Percentiles rank a stretch among this genome's conserved stretches.
Evolutionary conservation across 202 grass and related monocot genomes (phyloP).

Genomic region (Brachypodium distachyon): DNA sequence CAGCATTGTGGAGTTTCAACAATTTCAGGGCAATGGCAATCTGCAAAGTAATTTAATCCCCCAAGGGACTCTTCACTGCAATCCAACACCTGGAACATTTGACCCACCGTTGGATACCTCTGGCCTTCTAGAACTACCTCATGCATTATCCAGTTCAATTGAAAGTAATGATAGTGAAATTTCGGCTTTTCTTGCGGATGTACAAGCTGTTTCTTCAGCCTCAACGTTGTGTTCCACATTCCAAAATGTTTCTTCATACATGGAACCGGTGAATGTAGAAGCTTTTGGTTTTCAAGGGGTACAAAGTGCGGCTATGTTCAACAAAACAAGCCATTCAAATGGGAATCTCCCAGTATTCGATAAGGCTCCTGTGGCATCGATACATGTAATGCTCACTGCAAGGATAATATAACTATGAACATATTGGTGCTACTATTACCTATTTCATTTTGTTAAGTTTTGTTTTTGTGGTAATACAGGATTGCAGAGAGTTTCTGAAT

Average conservation of each 20-base stretch:
- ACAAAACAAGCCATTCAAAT: slow-evolving; percentile 32
- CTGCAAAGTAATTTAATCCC: slow-evolving; percentile 23
- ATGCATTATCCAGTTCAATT: slow-evolving; percentile 48
- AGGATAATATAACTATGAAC: not conserved
- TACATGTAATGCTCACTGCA: slow-evolving; percentile 28
- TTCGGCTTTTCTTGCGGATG: slow-evolving; percentile 55
- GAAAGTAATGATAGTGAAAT: slow-evolving; percentile 53
- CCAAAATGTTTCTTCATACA: slow-evolving; percentile 37
- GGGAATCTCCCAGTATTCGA: slow-evolving; percentile 22
- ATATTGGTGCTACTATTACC: not conserved
- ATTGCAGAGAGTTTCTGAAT: slow-evolving; percentile 30
- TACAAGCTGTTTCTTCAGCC: slow-evolving; percentile 47
- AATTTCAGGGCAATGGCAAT: slow-evolving; percentile 20
- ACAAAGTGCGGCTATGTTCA: slow-evolving; percentile 29
- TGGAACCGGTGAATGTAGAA: slow-evolving; percentile 35
- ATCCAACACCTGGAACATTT: slow-evolving; percentile 34
- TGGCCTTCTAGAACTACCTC: slow-evolving; percentile 34
- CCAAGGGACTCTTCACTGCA: slow-evolving; percentile 13
- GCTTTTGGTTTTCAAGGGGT: slow-evolving; percentile 40
- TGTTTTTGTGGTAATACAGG: slow-evolving; percentile 33
- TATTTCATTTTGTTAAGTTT: not conserved
- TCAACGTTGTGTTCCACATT: slow-evolving; percentile 43
- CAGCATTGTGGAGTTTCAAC: slow-evolving; percentile 24
- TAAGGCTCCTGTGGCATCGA: slow-evolving; percentile 21
- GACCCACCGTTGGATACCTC: slow-evolving; percentile 23